A percentile compares a stretch with the other conserved stretches of the same genome.
Evolutionary conservation across 2,329 filamentous ascomycete species (phyloP).

Genomic region (Aspergillus jensenii): DNA sequence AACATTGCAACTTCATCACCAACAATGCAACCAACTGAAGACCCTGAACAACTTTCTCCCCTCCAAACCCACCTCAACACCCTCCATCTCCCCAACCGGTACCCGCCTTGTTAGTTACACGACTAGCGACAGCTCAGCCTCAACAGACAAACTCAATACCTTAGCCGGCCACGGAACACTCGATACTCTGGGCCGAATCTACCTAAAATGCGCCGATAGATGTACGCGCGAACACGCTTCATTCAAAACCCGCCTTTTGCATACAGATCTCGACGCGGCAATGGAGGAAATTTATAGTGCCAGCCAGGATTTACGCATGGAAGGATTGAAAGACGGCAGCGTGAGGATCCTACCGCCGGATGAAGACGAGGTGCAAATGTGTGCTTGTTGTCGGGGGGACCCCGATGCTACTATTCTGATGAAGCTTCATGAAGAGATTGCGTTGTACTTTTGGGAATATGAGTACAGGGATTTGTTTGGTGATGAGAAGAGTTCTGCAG

Average conservation of each 20-base stretch:
- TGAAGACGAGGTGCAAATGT: background rate
- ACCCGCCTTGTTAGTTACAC: constrained; percentile 10
- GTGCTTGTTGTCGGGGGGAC: constrained; percentile 22
- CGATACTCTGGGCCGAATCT: constrained; percentile 16
- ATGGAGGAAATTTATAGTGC: constrained; percentile 17
- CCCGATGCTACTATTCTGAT: constrained; percentile 17
- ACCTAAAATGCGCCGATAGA: constrained; percentile 6
- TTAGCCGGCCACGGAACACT: constrained; percentile 17
- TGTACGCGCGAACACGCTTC: constrained; percentile 19
- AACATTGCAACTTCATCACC: background rate
- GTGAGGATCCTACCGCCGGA: constrained; percentile 1
- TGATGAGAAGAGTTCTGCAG: constrained; percentile 1
- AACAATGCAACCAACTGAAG: background rate
- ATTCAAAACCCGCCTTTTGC: constrained; percentile 17
- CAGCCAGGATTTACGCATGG: background rate
- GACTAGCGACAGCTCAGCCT: background rate
- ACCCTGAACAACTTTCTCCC: constrained; percentile 15
- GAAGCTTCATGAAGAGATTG: constrained; percentile 13
- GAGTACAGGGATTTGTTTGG: constrained; percentile 19
- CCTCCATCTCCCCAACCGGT: constrained; percentile 14
- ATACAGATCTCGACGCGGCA: constrained; percentile 13
- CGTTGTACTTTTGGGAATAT: constrained; percentile 16
- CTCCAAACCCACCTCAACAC: constrained; percentile 17
- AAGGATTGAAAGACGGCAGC: constrained; percentile 7
- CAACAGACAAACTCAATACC: background rate